These are phyloP conservation scores for Aspergillus leporis DNA, from an alignment of 495 filamentous ascomycete genomes.

Conservation along the genomic window DNA sequence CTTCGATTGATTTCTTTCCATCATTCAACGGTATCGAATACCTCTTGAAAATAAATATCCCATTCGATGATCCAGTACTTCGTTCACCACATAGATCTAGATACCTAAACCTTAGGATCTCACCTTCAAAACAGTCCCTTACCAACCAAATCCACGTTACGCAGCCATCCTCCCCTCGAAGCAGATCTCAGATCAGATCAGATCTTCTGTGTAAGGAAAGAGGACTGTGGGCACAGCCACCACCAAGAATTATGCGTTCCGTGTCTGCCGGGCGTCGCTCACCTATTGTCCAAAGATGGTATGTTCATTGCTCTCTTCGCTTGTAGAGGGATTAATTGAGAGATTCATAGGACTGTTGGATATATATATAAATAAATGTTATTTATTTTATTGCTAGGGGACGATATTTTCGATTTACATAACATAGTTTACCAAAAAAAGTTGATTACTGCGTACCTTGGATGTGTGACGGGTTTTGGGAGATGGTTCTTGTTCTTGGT, in stretches of 20 bases:
- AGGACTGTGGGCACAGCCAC: not conserved
- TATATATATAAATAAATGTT: no score
- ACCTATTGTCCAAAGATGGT: not conserved
- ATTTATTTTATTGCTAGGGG: not conserved
- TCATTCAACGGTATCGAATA: not conserved
- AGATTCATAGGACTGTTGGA: no score
- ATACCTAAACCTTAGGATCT: not conserved
- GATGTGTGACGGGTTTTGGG: not conserved
- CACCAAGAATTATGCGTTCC: constrained; percentile 3
- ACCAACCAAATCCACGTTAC: not conserved
- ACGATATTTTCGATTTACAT: not conserved
- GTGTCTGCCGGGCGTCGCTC: not conserved
- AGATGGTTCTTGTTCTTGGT: not conserved
- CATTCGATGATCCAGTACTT: not conserved
- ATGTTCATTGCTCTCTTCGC: not conserved
- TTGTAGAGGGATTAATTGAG: not conserved
- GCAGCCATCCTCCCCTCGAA: not conserved
- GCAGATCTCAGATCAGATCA: not conserved
- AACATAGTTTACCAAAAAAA: not conserved
- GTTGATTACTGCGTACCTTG: not conserved
- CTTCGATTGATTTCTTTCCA: not conserved
- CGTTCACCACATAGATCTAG: not conserved
- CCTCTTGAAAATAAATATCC: not conserved
- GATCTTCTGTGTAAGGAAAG: not conserved
- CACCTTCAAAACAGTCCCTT: not conserved